These are phyloP conservation scores for Amorphotheca resinae DNA, from an alignment of 495 filamentous ascomycete species.

Conservation along the genomic window DNA sequence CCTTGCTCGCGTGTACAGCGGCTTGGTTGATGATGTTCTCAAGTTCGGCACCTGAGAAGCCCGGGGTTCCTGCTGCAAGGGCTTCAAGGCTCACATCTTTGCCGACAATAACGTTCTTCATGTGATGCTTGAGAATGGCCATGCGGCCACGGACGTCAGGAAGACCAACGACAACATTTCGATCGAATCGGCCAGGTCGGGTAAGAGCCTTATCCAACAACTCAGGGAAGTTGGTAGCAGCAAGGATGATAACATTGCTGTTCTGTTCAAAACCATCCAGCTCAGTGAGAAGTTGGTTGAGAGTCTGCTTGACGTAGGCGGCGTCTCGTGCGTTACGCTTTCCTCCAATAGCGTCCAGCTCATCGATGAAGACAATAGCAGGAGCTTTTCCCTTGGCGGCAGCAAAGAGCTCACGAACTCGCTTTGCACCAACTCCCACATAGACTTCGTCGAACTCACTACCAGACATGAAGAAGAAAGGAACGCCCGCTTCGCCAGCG, in stretches of 20 bases:
- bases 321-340: slow-evolving; percentile 89
- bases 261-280: slow-evolving; percentile 93
- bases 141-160: slow-evolving; percentile 93
- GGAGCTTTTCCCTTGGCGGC: slow-evolving; percentile 81
- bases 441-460: slow-evolving; percentile 98
- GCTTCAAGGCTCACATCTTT: slow-evolving; percentile 69
- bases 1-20: slow-evolving; percentile 77
- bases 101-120: slow-evolving; percentile 68
- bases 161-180: slow-evolving; percentile 74
- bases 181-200: slow-evolving; percentile 89
- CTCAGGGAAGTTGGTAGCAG: slow-evolving; percentile 91
- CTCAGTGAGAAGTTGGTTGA: slow-evolving; percentile 97
- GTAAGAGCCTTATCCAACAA: slow-evolving; percentile 89
- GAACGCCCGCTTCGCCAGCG: slow-evolving; percentile 91
- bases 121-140: slow-evolving; percentile 82
- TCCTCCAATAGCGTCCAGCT: slow-evolving; percentile 90
- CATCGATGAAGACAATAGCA: slow-evolving; percentile 97
- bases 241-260: slow-evolving; percentile 87
- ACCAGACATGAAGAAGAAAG: slow-evolving; percentile 99
- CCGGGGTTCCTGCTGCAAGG: slow-evolving; percentile 75
- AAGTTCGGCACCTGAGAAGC: slow-evolving; percentile 88
- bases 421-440: slow-evolving; percentile 94
- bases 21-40: slow-evolving; percentile 97
- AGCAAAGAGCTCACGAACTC: slow-evolving; percentile 89
- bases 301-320: slow-evolving; percentile 91